Conservation (phyloP, 108 stramenopile species). For the Nitzschia sp. region DNA sequence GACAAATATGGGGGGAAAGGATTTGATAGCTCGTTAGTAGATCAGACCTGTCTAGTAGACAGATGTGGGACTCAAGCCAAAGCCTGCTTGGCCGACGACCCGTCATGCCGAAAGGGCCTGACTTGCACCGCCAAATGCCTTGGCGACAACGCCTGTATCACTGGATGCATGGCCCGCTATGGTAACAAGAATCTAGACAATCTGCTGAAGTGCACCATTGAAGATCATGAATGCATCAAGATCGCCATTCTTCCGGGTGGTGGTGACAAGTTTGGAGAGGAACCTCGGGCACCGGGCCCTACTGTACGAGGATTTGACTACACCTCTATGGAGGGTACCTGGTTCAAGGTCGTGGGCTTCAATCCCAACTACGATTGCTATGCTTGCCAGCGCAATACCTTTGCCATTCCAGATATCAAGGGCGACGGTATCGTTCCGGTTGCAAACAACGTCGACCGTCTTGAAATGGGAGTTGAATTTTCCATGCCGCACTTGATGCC, state of each 20-base stretch:
- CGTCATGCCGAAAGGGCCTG: constrained; percentile 87
- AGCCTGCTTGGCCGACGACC: constrained; percentile 85
- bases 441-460: constrained; percentile 41
- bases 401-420: constrained; percentile 49
- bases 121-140: constrained; percentile 93
- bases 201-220: constrained; percentile 94
- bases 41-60: constrained; percentile 83
- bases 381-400: constrained; percentile 96
- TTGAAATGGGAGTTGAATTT: constrained; percentile 90
- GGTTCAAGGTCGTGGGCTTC: constrained; percentile 97
- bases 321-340: constrained; percentile 82
- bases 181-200: constrained; percentile 90
- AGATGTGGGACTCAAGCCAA: constrained; percentile 82
- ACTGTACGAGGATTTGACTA: constrained; percentile 84
- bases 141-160: constrained; percentile 92
- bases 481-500: constrained; percentile 87
- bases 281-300: constrained; percentile 77
- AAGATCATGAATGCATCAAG: constrained; percentile 97
- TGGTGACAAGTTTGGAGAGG: constrained; percentile 72
- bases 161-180: constrained; percentile 96
- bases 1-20: constrained; percentile 85
- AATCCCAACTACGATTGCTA: constrained; percentile 98
- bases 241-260: constrained; percentile 92
- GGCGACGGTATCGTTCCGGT: constrained; percentile 22
- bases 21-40: constrained; percentile 83